Evolutionary conservation across 1,139 yeast genomes (phyloP), one percentile per base, ranked within the genome.

Genomic region (Saccharomyces pastorianus): DNA sequence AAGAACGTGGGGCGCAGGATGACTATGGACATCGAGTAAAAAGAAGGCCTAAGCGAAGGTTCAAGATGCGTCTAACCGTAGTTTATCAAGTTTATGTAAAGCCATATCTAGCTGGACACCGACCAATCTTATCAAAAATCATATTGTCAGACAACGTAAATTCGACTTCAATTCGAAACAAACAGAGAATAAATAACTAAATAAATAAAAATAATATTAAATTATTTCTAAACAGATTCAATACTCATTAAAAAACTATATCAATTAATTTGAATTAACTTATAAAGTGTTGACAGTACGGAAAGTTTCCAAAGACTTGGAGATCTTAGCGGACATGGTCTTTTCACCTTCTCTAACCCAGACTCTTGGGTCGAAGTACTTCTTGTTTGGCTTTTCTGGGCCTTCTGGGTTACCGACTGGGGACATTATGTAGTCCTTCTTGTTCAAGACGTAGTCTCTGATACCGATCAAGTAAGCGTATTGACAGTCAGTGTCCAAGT

Each of bases 341-440:
- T 90, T 89, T 82, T 93, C 99, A 82, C 99, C 99, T 79, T 91
- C 98, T 83, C 99, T 91, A 66, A 93, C 97, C 99, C 99, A 93
- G 77, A 91, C 98, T 85, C 99, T 93, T 79, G 99, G 99, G 80
- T 93, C 99, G 74, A 89, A 93, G 89, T 78, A 90, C 81, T 91
- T 91, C 90, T 91, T 91, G 87, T 88, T 88, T 80, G 99, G 99
- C 83, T 90, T 88, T 80, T 93, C 98, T 55, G 79, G 95, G 75
- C 98, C 99, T 31, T 93, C 97, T 78, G 99, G 99, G 95, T 93
- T 93, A 78, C 99, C 99, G 71, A 93, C 96, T 76, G 79, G 88
- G 56, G 87, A 64, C 79, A 81, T 67, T 69, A 93, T 75, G 85
- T 93, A 93, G 76, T 91, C 99, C 85, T 93, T 89, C 85, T 91